A percentile compares a stretch with the other conserved stretches of the same genome.
Evolutionary conservation across 768 basidiomycete species (phyloP).

Genomic region (Amanita muscaria): DNA sequence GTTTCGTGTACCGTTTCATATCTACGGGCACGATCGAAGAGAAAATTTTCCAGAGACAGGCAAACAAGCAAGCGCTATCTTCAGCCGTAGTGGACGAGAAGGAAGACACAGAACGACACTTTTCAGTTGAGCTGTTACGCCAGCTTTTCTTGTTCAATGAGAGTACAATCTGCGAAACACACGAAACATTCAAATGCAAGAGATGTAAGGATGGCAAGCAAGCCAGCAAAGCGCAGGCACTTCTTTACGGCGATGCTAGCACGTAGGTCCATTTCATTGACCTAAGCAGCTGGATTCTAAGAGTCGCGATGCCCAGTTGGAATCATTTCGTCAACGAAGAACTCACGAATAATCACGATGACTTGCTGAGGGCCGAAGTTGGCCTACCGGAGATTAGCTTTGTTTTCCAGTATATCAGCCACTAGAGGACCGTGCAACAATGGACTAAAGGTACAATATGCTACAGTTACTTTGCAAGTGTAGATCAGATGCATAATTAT

Average conservation of each 20-base stretch:
- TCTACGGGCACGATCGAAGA: conserved; percentile 97
- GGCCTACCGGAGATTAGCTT: conserved; percentile 82
- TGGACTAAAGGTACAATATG: conserved; percentile 12
- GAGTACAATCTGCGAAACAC: conserved; percentile 82
- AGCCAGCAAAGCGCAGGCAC: conserved; percentile 67
- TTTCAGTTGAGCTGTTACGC: conserved; percentile 79
- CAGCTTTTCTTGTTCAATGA: conserved; percentile 91
- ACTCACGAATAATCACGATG: conserved; percentile 88
- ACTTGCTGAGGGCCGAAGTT: conserved; percentile 84
- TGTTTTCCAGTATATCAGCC: conserved; percentile 94
- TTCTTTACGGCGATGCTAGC: conserved; percentile 95
- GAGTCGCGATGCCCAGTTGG: conserved; percentile 52
- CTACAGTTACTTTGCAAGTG: conserved; percentile 11
- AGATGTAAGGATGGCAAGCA: conserved; percentile 85
- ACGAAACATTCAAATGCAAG: conserved; percentile 97
- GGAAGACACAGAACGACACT: conserved; percentile 92
- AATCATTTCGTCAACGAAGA: conserved; percentile 93
- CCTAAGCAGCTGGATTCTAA: background rate
- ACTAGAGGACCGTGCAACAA: conserved; percentile 19
- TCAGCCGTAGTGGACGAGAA: conserved; percentile 98
- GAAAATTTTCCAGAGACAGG: conserved; percentile 98
- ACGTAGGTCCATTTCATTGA: conserved; percentile 52
- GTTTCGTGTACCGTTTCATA: conserved; percentile 98
- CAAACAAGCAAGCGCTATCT: conserved; percentile 91
- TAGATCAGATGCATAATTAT: conserved; percentile 20